A percentile compares a stretch with the other conserved stretches of the same genome.
Evolutionary conservation across 1,139 yeast genomes (phyloP).

Genomic region (Candida anutae): DNA sequence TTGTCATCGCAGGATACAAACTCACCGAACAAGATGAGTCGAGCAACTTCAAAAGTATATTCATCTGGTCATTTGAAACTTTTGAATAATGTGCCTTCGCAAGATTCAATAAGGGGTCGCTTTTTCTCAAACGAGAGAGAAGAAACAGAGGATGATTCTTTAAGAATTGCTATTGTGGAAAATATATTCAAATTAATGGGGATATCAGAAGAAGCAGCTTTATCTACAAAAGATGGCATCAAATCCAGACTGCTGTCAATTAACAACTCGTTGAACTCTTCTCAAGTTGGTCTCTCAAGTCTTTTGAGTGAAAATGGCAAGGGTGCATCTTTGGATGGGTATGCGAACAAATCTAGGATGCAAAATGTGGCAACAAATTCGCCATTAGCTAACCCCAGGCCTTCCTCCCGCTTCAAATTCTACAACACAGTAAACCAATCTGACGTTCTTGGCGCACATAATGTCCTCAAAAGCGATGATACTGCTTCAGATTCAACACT

Average conservation of each 20-base stretch:
- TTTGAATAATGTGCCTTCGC: background rate
- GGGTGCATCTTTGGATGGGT: too few relatives aligned
- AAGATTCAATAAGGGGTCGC: background rate
- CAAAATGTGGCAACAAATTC: too few relatives aligned
- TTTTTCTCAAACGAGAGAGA: slow-evolving; percentile 52
- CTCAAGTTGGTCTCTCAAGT: slow-evolving; percentile 22
- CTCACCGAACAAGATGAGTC: background rate
- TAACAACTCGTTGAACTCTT: slow-evolving; percentile 18
- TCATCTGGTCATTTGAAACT: background rate
- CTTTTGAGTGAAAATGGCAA: slow-evolving; percentile 13
- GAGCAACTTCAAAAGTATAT: background rate
- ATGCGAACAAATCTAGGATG: too few relatives aligned
- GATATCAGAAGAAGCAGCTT: slow-evolving; percentile 32
- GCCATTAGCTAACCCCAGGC: slow-evolving; percentile 8
- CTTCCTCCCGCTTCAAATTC: slow-evolving; percentile 16
- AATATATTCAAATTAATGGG: slow-evolving; percentile 71
- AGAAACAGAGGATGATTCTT: slow-evolving; percentile 68
- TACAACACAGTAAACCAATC: slow-evolving; percentile 23
- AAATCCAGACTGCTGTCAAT: slow-evolving; percentile 4
- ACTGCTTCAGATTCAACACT: too few relatives aligned
- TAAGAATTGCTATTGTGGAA: slow-evolving; percentile 66
- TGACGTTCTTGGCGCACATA: slow-evolving; percentile 3
- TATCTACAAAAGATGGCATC: slow-evolving; percentile 4
- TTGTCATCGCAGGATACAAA: background rate
- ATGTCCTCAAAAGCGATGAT: background rate